Conservation (phyloP, 768 basidiomycete genomes). For the Harrya chromipes region DNA sequence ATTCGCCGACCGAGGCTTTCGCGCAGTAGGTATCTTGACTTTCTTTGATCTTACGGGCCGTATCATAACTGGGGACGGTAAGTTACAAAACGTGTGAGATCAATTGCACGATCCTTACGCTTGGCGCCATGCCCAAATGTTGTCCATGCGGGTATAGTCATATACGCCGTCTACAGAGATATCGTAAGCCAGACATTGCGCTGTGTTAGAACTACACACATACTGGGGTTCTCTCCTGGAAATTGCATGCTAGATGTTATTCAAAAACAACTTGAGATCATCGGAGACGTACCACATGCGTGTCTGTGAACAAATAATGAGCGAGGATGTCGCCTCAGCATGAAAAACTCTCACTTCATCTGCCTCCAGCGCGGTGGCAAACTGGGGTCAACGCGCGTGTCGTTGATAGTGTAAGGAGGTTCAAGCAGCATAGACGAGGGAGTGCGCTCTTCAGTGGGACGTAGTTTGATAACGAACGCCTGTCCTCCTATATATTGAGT, state of each 20-base stretch:
- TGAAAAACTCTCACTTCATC: slow-evolving; percentile 56
- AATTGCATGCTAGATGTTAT: background rate
- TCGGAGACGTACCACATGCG: slow-evolving; percentile 47
- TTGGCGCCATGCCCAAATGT: slow-evolving; percentile 49
- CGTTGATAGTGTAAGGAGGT: slow-evolving; percentile 64
- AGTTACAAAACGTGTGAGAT: slow-evolving; percentile 1
- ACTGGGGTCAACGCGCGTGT: slow-evolving; percentile 37
- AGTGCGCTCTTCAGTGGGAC: slow-evolving; percentile 72
- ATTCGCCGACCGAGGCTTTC: slow-evolving; percentile 39
- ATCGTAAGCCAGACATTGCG: slow-evolving; percentile 1
- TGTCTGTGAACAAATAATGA: slow-evolving; percentile 38
- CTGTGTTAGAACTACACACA: background rate
- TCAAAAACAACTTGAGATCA: background rate
- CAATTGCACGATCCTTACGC: slow-evolving; percentile 33
- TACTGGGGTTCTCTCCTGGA: slow-evolving; percentile 50
- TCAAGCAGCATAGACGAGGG: slow-evolving; percentile 83
- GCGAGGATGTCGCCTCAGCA: background rate
- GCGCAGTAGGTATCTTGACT: slow-evolving; percentile 53
- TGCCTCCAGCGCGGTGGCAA: slow-evolving; percentile 68
- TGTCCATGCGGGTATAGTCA: slow-evolving; percentile 43
- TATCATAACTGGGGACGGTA: slow-evolving; percentile 40
- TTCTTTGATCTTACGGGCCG: slow-evolving; percentile 51
- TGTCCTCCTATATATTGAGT: slow-evolving; percentile 61
- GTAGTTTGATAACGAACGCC: slow-evolving; percentile 82
- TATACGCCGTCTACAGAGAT: slow-evolving; percentile 26